Conservation (phyloP, 495 filamentous ascomycete species). For the Cenococcum geophilum region DNA sequence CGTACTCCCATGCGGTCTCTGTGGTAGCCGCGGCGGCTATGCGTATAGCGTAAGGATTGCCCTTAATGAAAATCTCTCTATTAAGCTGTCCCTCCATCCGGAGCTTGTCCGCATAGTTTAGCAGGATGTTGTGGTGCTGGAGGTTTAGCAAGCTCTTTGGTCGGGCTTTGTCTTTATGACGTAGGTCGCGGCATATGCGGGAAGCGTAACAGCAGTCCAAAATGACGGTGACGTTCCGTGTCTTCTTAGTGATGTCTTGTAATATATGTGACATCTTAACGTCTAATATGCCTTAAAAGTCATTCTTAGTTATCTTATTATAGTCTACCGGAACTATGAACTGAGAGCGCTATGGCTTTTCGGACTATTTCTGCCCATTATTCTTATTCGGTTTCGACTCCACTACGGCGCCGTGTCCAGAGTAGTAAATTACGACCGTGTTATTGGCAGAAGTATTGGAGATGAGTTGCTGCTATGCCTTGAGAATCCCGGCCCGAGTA, state of each 20-base stretch:
- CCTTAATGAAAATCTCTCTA: not conserved
- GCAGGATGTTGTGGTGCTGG: not conserved
- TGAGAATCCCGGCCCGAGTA: not conserved
- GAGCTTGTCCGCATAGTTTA: not conserved
- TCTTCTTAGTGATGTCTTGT: not conserved
- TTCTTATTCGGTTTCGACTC: not conserved
- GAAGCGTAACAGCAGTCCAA: not conserved
- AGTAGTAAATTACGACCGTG: not conserved
- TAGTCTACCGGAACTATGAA: slow-evolving; percentile 4
- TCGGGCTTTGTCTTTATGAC: not conserved
- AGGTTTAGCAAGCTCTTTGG: not conserved
- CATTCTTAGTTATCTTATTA: not conserved
- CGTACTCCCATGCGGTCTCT: not conserved
- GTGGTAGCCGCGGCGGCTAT: not conserved
- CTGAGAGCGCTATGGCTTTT: not conserved
- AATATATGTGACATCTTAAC: not conserved
- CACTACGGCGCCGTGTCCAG: not conserved
- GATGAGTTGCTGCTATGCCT: not conserved
- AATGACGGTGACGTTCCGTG: not conserved
- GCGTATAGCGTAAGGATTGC: not conserved
- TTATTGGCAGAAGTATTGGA: not conserved
- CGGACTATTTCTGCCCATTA: not conserved
- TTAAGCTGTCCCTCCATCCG: not conserved
- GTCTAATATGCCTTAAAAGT: not conserved
- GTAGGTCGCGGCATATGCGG: not conserved